Base-by-base conservation (phyloP, 2,329 filamentous ascomycete genomes). In the Penicillium sp. region DNA sequence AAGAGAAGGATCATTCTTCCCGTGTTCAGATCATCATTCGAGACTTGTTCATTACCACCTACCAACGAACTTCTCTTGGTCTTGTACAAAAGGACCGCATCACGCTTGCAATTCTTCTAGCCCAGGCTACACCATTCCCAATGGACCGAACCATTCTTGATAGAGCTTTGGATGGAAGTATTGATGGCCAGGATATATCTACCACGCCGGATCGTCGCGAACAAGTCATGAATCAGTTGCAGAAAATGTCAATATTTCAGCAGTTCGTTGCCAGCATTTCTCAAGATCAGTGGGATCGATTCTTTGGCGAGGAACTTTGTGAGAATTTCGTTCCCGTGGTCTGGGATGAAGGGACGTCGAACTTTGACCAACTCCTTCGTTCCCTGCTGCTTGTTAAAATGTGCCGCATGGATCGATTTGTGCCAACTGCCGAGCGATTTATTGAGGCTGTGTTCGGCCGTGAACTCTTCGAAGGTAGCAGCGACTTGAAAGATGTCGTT, bases 91-190 rank as follows among this genome's bases (percentile, higher is more conserved):
- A 89, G 62, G 92, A 98, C 59, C 82, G 87, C 31, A 84, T 98
- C 50, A 95, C 90, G 0, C 76, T 98, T 32, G 93, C 89, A 18
- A 90, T 98, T 77, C 79, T 98, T 35, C 80, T 98, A 30, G 88
- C 89, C 5, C 92, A 96, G 66, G 92, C 90, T 4, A 85, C 90
- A n/a, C 92, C 92, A 0, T 95, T 90, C 70, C 79, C 85, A 54
- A 95, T 96, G 84, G 87, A 98, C 62, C 92, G 89, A 71, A 74
- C 75, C 9, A 73, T 95, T 44, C 84, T 98, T 48, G 93, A 98
- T 55, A 73, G 79, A 20, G 82, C 98, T 28, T 75, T 98, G 3
- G 89, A 95, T 56, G 77, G 82, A 33, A 77, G 78, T 34, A 69
- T 93, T 23, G 75, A 82, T 46, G 87, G 85, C 41, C 76, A 77